Conservation (phyloP, 441 rosid genomes). For the Eutrema salsugineum region DNA sequence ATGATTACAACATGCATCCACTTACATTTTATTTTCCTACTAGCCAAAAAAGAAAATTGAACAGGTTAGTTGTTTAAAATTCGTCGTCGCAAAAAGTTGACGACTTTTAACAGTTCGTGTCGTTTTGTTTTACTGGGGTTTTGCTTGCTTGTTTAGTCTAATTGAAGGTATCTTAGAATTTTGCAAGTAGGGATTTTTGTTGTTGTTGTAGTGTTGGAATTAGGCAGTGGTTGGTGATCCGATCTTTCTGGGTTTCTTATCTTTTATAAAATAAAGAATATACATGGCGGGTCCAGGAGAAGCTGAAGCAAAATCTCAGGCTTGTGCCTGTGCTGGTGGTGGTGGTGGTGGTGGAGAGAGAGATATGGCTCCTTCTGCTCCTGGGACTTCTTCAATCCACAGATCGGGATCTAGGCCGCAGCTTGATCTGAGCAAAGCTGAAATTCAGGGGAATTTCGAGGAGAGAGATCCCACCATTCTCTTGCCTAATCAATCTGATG, state of each 20-base stretch:
- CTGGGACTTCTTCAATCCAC: conserved; percentile 72
- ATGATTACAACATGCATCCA: neutral
- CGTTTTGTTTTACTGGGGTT: neutral
- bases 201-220: conserved; percentile 62
- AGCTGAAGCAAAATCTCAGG: conserved; percentile 22
- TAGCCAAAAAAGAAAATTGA: neutral
- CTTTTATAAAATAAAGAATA: neutral
- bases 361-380: conserved; percentile 62
- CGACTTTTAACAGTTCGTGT: conserved; percentile 4
- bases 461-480: conserved; percentile 92
- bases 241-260: conserved; percentile 22
- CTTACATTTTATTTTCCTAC: too few species aligned
- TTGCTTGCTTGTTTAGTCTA: neutral
- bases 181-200: conserved; percentile 6
- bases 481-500: conserved; percentile 98
- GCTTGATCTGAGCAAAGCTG: conserved; percentile 97
- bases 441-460: conserved; percentile 88
- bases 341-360: conserved; percentile 43
- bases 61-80: neutral
- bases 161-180: neutral
- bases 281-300: conserved; percentile 51
- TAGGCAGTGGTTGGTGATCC: conserved; percentile 34
- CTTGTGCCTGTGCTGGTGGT: neutral
- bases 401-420: conserved; percentile 95
- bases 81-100: neutral